Evolutionary conservation across 371 early-diverging fungal species (phyloP).

Genomic region (Circinella umbellata): DNA sequence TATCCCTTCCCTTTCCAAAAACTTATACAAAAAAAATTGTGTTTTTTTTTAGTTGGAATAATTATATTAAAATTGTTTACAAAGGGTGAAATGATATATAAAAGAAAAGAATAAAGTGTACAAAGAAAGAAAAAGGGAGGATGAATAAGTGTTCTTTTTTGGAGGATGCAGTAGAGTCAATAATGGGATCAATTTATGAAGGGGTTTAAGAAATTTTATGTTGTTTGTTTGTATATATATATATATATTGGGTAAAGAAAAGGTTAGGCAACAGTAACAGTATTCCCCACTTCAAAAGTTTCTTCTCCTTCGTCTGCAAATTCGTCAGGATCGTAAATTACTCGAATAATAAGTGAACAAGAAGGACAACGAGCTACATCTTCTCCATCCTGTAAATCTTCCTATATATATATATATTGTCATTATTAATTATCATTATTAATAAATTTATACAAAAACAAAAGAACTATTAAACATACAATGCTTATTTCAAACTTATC

Average conservation of each 20-base stretch:
- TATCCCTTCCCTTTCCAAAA: too few relatives aligned
- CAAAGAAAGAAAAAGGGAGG: too few relatives aligned
- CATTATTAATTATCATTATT: not conserved
- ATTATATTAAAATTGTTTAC: too few relatives aligned
- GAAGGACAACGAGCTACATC: slow-evolving; percentile 96
- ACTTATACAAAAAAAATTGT: too few relatives aligned
- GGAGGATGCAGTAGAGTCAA: too few relatives aligned
- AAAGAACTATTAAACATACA: slow-evolving; percentile 34
- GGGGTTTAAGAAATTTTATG: not conserved
- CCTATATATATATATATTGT: slow-evolving; percentile 38
- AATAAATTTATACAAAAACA: not conserved
- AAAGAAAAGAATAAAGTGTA: too few relatives aligned
- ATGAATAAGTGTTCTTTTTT: too few relatives aligned
- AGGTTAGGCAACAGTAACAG: slow-evolving; percentile 36
- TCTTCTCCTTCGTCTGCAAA: slow-evolving; percentile 51
- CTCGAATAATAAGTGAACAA: slow-evolving; percentile 93
- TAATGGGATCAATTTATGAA: not conserved
- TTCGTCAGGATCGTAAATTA: slow-evolving; percentile 85
- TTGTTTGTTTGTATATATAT: too few relatives aligned
- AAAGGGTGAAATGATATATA: too few relatives aligned
- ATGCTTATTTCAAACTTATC: slow-evolving; percentile 94
- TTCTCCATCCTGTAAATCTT: slow-evolving; percentile 92
- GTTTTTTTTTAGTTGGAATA: too few relatives aligned
- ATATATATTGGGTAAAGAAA: too few relatives aligned
- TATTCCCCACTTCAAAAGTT: slow-evolving; percentile 43